Base-by-base conservation (phyloP, 352 stramenopile genomes). In the Phytopythium boreale region DNA sequence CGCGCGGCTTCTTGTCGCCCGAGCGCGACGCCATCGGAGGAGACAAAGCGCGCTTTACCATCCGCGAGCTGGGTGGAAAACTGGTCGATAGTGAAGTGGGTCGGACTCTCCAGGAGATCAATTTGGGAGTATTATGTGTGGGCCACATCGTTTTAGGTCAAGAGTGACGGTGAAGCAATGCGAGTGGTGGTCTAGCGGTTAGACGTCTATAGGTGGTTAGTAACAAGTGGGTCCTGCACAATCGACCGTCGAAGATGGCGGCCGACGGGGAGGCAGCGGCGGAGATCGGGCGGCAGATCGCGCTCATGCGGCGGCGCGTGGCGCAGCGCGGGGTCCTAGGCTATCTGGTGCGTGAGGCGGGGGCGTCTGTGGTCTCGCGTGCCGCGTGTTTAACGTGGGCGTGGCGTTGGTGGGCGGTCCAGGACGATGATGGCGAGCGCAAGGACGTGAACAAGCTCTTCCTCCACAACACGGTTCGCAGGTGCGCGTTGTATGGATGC, bases 391-490 rank as follows among this genome's bases (percentile, higher is more conserved):
- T 34, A 34, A 34, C 29, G 3, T 7, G 7, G 7, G 29, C 4
- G 29, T 34, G 29, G 29, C 29, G 29, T 34, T 34, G 29, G 4
- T 34, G 47, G 12, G n/a, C n/a, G n/a, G n/a, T 27, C 7, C 46
- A 75, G 64, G 63, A 67, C 49, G 79, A 71, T n/a, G 15, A 22
- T 8, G 62, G 69, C 15, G 68, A 60, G 20, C 72, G 70, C n/a
- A 76, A 76, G 50, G 80, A 89, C 61, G 80, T 91, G 52, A 91
- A 89, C 65, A 91, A 89, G 65, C 61, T 66, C 41, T 91, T 91
- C 59, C 61, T 91, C 36, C 59, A 71, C 44, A 87, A 77, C 59
- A 89, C 80, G 14, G 88, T 91, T 34, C 71, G 77, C 52, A 71
- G 82, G 82, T 89, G 58, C n/a, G 70, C 37, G 29, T 34, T 34